A percentile compares a stretch with the other conserved stretches of the same genome.
phyloP scores from a whole-genome alignment of 208 protist genomes.

The Trypanosoma rangeli region DNA sequence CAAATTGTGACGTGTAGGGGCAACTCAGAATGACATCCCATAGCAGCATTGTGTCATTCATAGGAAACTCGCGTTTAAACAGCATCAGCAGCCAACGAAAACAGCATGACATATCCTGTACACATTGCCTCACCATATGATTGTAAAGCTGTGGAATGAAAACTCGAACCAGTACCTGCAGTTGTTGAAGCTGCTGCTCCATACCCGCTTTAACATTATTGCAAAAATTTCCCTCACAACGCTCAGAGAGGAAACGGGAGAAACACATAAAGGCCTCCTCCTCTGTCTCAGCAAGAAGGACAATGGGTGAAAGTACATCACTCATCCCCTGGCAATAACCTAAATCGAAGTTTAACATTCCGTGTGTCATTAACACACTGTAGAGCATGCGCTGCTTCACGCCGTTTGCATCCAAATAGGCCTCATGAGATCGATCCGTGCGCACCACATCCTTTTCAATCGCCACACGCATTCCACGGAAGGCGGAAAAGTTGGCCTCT shows the following conservation, averaged over 20 bases:
- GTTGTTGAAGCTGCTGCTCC: conserved; percentile 41
- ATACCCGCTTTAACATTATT: conserved; percentile 55
- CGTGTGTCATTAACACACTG: conserved; percentile 80
- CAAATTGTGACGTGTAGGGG: conserved; percentile 62
- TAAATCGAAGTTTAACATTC: conserved; percentile 91
- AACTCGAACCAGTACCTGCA: conserved; percentile 49
- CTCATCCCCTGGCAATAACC: conserved; percentile 92
- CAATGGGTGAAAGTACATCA: conserved; percentile 70
- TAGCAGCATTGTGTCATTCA: conserved; percentile 66
- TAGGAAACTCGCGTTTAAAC: conserved; percentile 86
- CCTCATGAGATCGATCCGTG: conserved; percentile 64
- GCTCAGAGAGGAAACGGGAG: conserved; percentile 41
- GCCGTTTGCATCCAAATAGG: conserved; percentile 48
- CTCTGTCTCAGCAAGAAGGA: conserved; percentile 45
- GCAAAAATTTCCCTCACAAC: conserved; percentile 51
- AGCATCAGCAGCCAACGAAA: conserved; percentile 86
- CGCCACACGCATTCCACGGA: conserved; percentile 48
- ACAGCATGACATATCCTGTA: conserved; percentile 83
- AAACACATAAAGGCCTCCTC: conserved; percentile 59
- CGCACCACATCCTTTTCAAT: conserved; percentile 90
- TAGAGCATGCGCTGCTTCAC: conserved; percentile 52
- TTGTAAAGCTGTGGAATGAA: conserved; percentile 63
- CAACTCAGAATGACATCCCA: conserved; percentile 87
- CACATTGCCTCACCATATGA: conserved; percentile 40
- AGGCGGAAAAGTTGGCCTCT: conserved; percentile 55